phyloP scores from a whole-genome alignment of 345 rosid species.

The Populus euphratica region DNA sequence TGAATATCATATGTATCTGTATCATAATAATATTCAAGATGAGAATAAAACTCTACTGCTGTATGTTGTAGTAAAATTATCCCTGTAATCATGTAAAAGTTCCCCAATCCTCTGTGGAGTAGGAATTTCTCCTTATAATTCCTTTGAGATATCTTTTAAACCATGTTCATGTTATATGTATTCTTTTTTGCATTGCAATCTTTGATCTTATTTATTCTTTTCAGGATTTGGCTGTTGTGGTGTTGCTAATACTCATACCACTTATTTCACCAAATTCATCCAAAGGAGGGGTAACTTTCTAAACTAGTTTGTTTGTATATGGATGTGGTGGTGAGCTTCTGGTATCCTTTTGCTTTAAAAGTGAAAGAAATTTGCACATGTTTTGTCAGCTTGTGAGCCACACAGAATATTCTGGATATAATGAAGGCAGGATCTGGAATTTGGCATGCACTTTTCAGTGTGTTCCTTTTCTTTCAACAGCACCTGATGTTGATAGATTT shows the following conservation, averaged over 20 bases:
- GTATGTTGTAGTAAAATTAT: slow-evolving; percentile 8
- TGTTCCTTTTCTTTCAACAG: neutral
- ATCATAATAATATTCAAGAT: slow-evolving; percentile 4
- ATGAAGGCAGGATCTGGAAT: neutral
- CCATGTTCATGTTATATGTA: neutral
- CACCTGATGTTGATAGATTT: neutral
- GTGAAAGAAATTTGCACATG: neutral
- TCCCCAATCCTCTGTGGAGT: neutral
- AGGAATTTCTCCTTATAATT: slow-evolving; percentile 1
- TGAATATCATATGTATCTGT: slow-evolving; percentile 5
- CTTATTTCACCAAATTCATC: slow-evolving; percentile 97
- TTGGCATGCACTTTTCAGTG: neutral
- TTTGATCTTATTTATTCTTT: slow-evolving; percentile 17
- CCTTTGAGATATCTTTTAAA: neutral
- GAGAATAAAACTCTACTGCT: slow-evolving; percentile 6
- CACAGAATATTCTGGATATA: neutral
- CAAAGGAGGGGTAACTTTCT: slow-evolving; percentile 91
- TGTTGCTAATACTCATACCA: slow-evolving; percentile 92
- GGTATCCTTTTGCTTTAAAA: neutral
- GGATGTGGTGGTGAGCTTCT: slow-evolving; percentile 6
- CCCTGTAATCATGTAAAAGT: neutral
- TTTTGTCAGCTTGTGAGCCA: neutral
- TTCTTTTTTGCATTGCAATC: slow-evolving; percentile 10
- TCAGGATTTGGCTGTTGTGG: slow-evolving; percentile 99
- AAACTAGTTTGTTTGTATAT: slow-evolving; percentile 14